Evolutionary conservation across 1,139 yeast species (phyloP), one percentile per base, ranked within the genome.

Genomic region (Spathaspora sp.): DNA sequence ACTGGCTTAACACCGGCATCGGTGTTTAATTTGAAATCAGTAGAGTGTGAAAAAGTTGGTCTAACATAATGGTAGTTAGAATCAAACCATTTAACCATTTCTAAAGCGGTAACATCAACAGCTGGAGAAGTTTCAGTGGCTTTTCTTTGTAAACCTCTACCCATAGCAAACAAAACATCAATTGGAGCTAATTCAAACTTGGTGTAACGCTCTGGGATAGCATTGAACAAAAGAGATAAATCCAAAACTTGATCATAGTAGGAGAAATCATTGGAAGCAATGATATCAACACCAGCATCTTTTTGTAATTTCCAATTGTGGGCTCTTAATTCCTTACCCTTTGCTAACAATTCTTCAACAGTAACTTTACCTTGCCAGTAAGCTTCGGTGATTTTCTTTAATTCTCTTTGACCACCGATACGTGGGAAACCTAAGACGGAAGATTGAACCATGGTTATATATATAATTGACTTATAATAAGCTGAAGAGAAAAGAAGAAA

Each of bases 51-150:
- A 78, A 93, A 89, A 60, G 99, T 95, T 74, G 99, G 99, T 82
- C 99, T 89, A 65, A 93, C 98, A 72, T 93, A 95, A 76, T 93
- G 99, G 88, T 93, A 93, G 89, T 93, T 93, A 56, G 98, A 88
- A 76, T 93, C 99, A 62, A 93, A 93, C 99, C 99, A 93, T 81
- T 93, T 93, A 63, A 93, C 99, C 99, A 93, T 93, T 83, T 93
- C 99, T 73, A 89, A 82, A 62, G 99, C 99, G 57, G 98, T 93
- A 53, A 93, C 99, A 74, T 95, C 99, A 60, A 93, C 97, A 58
- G 96, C 96, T 59, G 86, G 81, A 53, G 84, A 70, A 59, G 91
- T 69, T 60, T 87, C 97, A 58, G 95, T 87, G 59, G 96, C 96
- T 75, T 87, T 85, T 78, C 95, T 89, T 81, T 95, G 99, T 71